phyloP scores from a whole-genome alignment of 495 filamentous ascomycete species.

The Parachaetomium inaequale region DNA sequence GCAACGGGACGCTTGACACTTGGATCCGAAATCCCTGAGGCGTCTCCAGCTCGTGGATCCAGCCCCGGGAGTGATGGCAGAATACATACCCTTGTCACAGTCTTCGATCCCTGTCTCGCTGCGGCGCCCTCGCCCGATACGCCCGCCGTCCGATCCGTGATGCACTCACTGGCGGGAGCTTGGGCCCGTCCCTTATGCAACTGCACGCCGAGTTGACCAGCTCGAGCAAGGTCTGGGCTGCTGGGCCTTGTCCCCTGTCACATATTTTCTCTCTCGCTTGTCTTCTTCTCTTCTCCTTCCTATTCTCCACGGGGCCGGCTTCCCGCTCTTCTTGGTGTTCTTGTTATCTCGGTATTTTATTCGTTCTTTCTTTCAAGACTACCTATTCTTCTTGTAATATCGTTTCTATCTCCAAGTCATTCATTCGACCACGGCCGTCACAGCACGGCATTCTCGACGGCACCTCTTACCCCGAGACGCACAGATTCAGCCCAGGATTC shows the following conservation, averaged over 20 bases:
- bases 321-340: conserved; percentile 13
- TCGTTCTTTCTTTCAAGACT: conserved; percentile 4
- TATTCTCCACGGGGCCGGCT: conserved; percentile 28
- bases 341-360: conserved; percentile 6
- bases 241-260: conserved; percentile 35
- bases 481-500: conserved; percentile 12
- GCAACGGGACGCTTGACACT: conserved; percentile 14
- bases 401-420: neutral
- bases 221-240: conserved; percentile 23
- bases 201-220: conserved; percentile 23
- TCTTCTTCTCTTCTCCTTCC: conserved; percentile 6
- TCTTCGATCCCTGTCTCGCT: conserved; percentile 17
- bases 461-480: neutral
- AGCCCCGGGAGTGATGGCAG: conserved; percentile 23
- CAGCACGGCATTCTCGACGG: neutral
- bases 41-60: conserved; percentile 23
- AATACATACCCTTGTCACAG: conserved; percentile 14
- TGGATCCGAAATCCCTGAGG: conserved; percentile 19
- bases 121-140: conserved; percentile 14
- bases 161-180: conserved; percentile 18
- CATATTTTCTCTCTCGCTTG: conserved; percentile 20
- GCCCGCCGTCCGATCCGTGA: conserved; percentile 24
- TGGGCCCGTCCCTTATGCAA: conserved; percentile 27
- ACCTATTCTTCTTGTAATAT: conserved; percentile 16
- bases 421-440: neutral